Base-by-base conservation (phyloP, 2,329 filamentous ascomycete genomes). In the Calonectria multiphialidica region DNA sequence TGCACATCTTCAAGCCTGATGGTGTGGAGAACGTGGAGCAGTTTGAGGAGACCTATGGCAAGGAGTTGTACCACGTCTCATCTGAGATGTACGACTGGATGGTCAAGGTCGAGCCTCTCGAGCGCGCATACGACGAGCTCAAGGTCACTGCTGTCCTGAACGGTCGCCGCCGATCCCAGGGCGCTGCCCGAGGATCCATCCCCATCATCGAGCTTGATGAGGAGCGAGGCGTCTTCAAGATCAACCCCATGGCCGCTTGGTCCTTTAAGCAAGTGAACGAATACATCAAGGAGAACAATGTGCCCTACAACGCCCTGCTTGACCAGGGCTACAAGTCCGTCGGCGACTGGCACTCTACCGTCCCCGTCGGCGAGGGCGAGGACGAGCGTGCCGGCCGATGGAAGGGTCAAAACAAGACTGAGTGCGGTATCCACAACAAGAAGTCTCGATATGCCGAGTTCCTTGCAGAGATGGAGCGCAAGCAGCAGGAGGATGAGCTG, bases 401-500 rank as follows among this genome's bases (percentile, higher is more conserved):
- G 97, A 98, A 98, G 90, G 97, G 97, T 74, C 94, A 95, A 84
- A 87, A 90, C 80, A 99, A 99, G 93, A 97, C 95, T 18, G 97
- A 99, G 88, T 99, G 97, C 84, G 97, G 97, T 59, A 98, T 99
- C 82, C 97, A 99, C 91, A 98, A 98, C 89, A 97, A 97, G 86
- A 93, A 96, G 84, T 98, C 95, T 71, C 93, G 95, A 78, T 99
- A 98, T 81, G 94, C 95, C 13, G 92, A 96, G 85, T 98, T 93
- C 85, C 86, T 98, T 68, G 88, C 89, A 79, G 92, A 95, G 73
- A 90, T 94, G 84, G 93, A 95, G 82, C 86, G 89, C 81, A 93
- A 94, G 87, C 87, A 88, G 75, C 88, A 92, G 77, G 89, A 91
- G 75, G 78, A 81, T 65, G 78, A 82, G 66, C 74, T 80, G 30